These are phyloP conservation scores for Sugiyamaella smithiae DNA, from an alignment of 805 yeast species.

Conservation along the genomic window DNA sequence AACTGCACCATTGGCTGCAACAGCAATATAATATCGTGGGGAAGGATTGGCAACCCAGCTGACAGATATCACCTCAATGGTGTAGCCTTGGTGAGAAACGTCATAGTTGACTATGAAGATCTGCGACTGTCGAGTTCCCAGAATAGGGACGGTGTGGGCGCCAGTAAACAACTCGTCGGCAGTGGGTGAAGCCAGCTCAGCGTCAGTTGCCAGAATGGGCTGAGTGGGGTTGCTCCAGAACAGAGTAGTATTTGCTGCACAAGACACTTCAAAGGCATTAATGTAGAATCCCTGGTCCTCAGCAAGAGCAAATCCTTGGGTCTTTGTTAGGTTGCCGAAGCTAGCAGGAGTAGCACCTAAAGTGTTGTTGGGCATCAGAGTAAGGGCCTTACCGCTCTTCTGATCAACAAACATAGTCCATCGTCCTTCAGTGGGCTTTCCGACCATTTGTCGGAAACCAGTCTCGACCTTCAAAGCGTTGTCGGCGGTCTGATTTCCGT, in stretches of 20 bases:
- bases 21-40: constrained; percentile 8
- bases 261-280: constrained; percentile 3
- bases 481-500: constrained; percentile 23
- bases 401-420: constrained; percentile 21
- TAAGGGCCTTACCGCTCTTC: constrained; percentile 9
- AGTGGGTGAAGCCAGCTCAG: constrained; percentile 4
- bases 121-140: constrained; percentile 2
- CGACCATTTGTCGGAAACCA: constrained; percentile 26
- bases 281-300: constrained; percentile 6
- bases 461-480: constrained; percentile 22
- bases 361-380: constrained; percentile 2
- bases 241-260: constrained; percentile 7
- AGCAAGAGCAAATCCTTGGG: constrained; percentile 4
- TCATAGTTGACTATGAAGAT: constrained; percentile 5
- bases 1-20: constrained; percentile 10
- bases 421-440: constrained; percentile 29
- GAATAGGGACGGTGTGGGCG: constrained; percentile 6
- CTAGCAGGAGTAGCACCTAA: constrained; percentile 1
- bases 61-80: constrained; percentile 2
- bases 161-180: constrained; percentile 8
- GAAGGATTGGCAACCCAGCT: not conserved
- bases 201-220: constrained; percentile 6
- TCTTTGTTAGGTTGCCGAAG: constrained; percentile 4
- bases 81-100: constrained; percentile 3
- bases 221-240: constrained; percentile 12